Evolutionary conservation across 2,329 filamentous ascomycete species (phyloP), one percentile per base, ranked within the genome.

Genomic region (Ophiocordyceps camponoti-rufipedis): DNA sequence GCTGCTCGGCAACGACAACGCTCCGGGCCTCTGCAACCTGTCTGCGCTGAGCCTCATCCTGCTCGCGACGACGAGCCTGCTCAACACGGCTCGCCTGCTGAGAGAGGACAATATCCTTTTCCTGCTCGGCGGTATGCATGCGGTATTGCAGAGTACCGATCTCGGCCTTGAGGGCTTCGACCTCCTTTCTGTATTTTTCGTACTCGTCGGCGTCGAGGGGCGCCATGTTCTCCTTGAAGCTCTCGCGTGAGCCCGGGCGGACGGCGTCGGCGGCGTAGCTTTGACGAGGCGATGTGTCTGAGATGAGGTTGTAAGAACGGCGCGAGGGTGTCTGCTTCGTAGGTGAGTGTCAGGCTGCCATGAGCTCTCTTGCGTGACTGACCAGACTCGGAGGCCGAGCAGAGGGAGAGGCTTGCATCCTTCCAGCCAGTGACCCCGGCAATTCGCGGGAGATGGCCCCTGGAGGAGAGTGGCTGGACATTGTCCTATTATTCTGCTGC

Each of bases 141-240:
- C 89, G 85, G 64, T 95, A 98, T 49, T 80, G 81, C 44, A 95
- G 68, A 0, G 86, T 85, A 49, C 88, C 91, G 40, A 96, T 70
- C 62, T 95, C 86, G 2, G 89, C 85, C 56, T 89, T 88, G 28
- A 96, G 71, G 51, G 88, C 82, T 56, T 96, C 88, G 48, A 72
- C 74, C 33, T 67, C 66, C 46, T 65, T 70, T 43, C 69, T 67
- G 56, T 73, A 74, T 42, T 66, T 69, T 55, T 78, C 74, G 55
- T 76, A 75, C 46, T 72, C 68, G 48, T 75, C 70, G n/a, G 69
- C 68, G 48, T 77, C 74, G 1, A 71, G 65, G 0, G 75, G 74
- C 31, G 72, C 70, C 52, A 72, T 65, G 55, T 78, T 78, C 55
- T 74, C 75, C 55, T 74, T 78, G 49, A 63, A 73, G 55, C 72